Percentiles rank a stretch among this genome's conserved stretches.
phyloP scores from a whole-genome alignment of 2,329 filamentous ascomycete species.

The Aspergillus sp. region DNA sequence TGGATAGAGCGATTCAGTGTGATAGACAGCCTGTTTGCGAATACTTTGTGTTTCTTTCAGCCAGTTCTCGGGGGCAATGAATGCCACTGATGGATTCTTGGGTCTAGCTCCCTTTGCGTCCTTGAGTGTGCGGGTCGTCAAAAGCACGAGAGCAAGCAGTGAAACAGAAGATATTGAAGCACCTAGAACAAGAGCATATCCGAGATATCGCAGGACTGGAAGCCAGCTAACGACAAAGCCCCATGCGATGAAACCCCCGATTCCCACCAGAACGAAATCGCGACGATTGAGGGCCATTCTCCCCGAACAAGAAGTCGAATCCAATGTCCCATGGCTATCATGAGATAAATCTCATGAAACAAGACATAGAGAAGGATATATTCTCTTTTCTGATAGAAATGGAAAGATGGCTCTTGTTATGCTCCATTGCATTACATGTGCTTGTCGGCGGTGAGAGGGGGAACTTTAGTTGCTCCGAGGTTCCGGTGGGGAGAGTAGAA shows the following conservation, averaged over 20 bases:
- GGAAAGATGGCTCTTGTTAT: too few species aligned
- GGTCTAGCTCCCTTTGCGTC: slow-evolving; percentile 38
- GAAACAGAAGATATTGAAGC: slow-evolving; percentile 50
- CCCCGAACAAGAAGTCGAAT: slow-evolving; percentile 40
- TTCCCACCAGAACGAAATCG: slow-evolving; percentile 38
- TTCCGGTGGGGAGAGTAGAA: too few species aligned
- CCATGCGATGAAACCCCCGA: slow-evolving; percentile 68
- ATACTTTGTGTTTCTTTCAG: slow-evolving; percentile 63
- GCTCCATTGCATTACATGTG: neutral
- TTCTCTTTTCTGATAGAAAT: too few species aligned
- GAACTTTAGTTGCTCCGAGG: neutral
- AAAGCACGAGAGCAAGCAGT: slow-evolving; percentile 56
- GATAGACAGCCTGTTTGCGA: slow-evolving; percentile 62
- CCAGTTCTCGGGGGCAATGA: slow-evolving; percentile 64
- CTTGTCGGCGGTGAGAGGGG: neutral
- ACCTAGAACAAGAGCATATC: slow-evolving; percentile 76
- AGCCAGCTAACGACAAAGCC: slow-evolving; percentile 78
- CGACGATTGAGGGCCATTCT: slow-evolving; percentile 45
- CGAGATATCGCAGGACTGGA: slow-evolving; percentile 75
- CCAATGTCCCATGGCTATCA: slow-evolving; percentile 29
- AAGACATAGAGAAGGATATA: too few species aligned
- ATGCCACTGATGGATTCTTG: slow-evolving; percentile 47
- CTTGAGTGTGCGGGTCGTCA: slow-evolving; percentile 46
- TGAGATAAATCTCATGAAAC: neutral
- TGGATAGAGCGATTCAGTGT: slow-evolving; percentile 65